Conservation (phyloP, 257 asterid genomes). For the Solanum pimpinellifolium region DNA sequence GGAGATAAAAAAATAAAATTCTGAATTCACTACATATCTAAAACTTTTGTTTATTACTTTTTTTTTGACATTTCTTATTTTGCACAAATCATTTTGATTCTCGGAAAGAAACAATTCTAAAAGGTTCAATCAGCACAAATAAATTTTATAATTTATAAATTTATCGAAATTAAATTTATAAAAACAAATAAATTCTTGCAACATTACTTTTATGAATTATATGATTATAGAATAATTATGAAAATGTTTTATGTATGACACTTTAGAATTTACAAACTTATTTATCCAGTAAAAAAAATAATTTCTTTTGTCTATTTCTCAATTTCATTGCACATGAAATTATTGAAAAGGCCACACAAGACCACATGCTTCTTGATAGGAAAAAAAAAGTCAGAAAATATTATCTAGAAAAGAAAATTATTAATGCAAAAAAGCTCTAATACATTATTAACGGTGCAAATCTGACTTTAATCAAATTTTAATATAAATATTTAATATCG, state of each 20-base stretch:
- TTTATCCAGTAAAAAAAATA: background rate
- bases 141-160: no score
- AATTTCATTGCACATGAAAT: background rate
- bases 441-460: background rate
- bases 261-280: background rate
- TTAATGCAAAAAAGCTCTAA: background rate
- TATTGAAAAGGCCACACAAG: background rate
- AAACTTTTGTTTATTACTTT: background rate
- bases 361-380: background rate
- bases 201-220: no score
- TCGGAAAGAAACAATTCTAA: no score
- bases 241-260: background rate
- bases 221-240: no score
- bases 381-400: background rate
- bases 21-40: no score
- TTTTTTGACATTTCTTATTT: no score
- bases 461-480: no score
- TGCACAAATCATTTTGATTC: background rate
- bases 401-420: background rate
- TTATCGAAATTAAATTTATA: background rate
- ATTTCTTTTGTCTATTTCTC: background rate
- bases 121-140: no score
- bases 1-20: no score
- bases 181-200: background rate
- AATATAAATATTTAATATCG: no score